Evolutionary conservation across 2,329 filamentous ascomycete species (phyloP).

Genomic region (Talaromyces albobiverticillius): DNA sequence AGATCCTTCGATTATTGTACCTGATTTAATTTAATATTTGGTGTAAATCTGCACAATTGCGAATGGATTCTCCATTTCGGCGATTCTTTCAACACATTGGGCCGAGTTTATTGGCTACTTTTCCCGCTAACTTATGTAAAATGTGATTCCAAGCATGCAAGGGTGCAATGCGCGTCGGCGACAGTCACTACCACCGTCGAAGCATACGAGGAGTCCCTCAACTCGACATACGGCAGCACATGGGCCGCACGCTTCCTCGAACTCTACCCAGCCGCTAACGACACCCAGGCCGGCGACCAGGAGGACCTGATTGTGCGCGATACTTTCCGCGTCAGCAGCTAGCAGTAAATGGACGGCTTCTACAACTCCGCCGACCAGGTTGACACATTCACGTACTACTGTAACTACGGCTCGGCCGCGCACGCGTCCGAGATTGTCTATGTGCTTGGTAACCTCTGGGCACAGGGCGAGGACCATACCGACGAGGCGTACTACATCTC

Average conservation of each 20-base stretch:
- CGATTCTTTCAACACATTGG: no score
- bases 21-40: no score
- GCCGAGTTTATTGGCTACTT: no score
- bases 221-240: background rate
- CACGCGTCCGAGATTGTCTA: background rate
- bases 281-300: background rate
- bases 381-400: background rate
- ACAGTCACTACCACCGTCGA: background rate
- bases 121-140: no score
- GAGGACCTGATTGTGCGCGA: background rate
- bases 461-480: background rate
- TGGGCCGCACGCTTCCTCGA: background rate
- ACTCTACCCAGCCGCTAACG: background rate
- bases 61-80: no score
- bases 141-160: no score
- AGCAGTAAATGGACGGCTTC: background rate
- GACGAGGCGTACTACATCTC: background rate
- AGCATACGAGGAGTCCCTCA: background rate
- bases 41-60: no score
- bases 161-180: no score
- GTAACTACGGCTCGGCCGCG: background rate
- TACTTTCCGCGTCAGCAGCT: background rate
- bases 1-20: no score
- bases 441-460: background rate
- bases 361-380: background rate